Evolutionary conservation across 768 basidiomycete species (phyloP), one percentile per base, ranked within the genome.

Genomic region (Epithele typhae): DNA sequence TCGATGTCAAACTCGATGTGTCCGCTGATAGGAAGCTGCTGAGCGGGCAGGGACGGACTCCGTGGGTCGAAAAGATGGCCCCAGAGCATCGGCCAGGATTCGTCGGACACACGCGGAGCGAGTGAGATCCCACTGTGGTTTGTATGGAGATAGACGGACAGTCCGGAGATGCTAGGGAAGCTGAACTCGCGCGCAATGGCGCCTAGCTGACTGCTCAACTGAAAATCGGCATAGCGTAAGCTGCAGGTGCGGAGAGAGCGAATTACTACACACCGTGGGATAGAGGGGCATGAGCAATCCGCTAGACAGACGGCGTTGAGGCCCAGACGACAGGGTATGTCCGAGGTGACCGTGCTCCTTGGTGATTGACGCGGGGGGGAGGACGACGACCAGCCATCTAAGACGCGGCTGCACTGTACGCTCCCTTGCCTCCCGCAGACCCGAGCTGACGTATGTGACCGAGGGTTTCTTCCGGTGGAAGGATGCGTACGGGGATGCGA

Each of bases 1-100:
- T 94, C 92, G 37, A 94, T 77, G 64, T 94, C 92, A 61, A 94
- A 92, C 65, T 94, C 91, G 23, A 95, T 75, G 23, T 77, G 81
- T 4, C 88, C 92, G 36, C 78, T 73, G 46, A 94, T 82, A 0
- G 87, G 82, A 17, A 77, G 59, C 41, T 69, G 71, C 19, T 63
- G 61, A 21, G 59, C 54, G 48, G 68, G 50, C 35, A 59, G 52
- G 3, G 62, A 46, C 17, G 64, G 55, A 18, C 64, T 48, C 19
- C 68, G 63, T 32, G 71, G 53, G 25, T 82, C 77, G 35, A 80
- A 72, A 49, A 79, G 67, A 59, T 82, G 77, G 32, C 66, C 68
- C 84, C 87, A 92, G 2, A 92, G 69, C 25, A 79, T 65, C 43
- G 74, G 74, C 90, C 90, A 92, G 8, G 77, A 75, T 45, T 87